Evolutionary conservation across 2,329 filamentous ascomycete genomes (phyloP).

Genomic region (Ascochyta clinopodiicola): DNA sequence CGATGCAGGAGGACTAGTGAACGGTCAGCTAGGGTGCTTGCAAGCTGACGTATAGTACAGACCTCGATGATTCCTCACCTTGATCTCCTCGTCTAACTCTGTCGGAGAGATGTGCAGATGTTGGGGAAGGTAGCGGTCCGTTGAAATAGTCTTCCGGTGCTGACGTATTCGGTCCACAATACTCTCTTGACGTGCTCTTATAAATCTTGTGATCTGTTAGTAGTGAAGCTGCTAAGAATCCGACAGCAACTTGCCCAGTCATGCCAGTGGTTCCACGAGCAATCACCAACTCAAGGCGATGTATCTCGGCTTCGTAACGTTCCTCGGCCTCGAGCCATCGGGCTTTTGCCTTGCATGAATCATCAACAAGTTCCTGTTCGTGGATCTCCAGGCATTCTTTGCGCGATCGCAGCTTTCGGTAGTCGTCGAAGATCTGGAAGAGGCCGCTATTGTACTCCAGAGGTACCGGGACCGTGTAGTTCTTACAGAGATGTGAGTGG

Average conservation of each 20-base stretch:
- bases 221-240: not conserved
- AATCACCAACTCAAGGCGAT: constrained; percentile 54
- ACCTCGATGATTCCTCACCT: constrained; percentile 34
- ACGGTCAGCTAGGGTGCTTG: not conserved
- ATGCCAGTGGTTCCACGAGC: constrained; percentile 51
- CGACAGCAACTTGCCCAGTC: constrained; percentile 34
- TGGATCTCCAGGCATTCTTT: constrained; percentile 38
- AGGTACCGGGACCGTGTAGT: constrained; percentile 33
- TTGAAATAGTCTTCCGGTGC: constrained; percentile 25
- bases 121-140: constrained; percentile 12
- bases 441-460: constrained; percentile 46
- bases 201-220: constrained; percentile 36
- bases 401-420: constrained; percentile 45
- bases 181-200: constrained; percentile 51
- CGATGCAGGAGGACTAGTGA: constrained; percentile 34
- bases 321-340: constrained; percentile 43
- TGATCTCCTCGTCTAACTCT: constrained; percentile 37
- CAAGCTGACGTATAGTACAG: not conserved
- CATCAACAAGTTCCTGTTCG: constrained; percentile 35
- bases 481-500: constrained; percentile 32
- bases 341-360: constrained; percentile 37
- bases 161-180: constrained; percentile 42
- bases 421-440: constrained; percentile 53
- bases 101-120: constrained; percentile 22
- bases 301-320: constrained; percentile 51